Percentiles rank a stretch among this genome's conserved stretches.
These are phyloP conservation scores for Alternaria sp. DNA, from an alignment of 2,329 filamentous ascomycete genomes.

Conservation along the genomic window DNA sequence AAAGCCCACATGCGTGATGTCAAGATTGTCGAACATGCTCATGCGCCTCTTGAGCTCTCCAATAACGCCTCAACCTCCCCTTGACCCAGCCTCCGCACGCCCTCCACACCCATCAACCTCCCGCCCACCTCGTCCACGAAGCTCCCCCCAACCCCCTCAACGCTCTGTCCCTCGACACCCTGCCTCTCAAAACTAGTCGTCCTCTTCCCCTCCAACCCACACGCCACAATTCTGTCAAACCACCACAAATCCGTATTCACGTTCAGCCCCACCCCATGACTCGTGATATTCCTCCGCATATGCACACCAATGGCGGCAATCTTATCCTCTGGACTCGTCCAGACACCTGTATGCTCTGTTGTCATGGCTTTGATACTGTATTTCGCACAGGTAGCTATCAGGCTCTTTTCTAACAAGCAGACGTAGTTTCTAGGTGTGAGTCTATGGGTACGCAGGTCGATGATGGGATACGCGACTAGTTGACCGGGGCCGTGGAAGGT, in stretches of 20 bases:
- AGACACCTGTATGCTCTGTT: constrained; percentile 83
- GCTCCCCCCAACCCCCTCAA: constrained; percentile 47
- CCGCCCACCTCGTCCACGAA: constrained; percentile 52
- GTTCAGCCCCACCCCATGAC: constrained; percentile 84
- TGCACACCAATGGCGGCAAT: constrained; percentile 94
- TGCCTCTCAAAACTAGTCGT: constrained; percentile 76
- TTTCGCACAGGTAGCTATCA: constrained; percentile 67
- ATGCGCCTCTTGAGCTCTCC: not conserved
- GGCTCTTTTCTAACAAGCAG: constrained; percentile 75
- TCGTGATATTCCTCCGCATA: constrained; percentile 80
- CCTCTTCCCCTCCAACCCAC: constrained; percentile 79
- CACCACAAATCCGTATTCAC: constrained; percentile 68
- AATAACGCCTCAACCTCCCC: constrained; percentile 18
- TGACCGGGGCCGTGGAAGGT: constrained; percentile 97
- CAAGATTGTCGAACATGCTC: not conserved
- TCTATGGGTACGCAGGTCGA: constrained; percentile 75
- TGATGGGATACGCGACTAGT: constrained; percentile 86
- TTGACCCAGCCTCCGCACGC: constrained; percentile 22
- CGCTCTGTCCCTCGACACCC: constrained; percentile 44
- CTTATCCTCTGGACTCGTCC: constrained; percentile 66
- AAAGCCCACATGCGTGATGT: not conserved
- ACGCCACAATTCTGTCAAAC: constrained; percentile 82
- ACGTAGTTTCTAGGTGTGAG: constrained; percentile 80
- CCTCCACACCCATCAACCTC: constrained; percentile 29
- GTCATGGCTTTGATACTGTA: constrained; percentile 69